These are phyloP conservation scores for Kwoniella newhampshirensis DNA, from an alignment of 768 basidiomycete species.

Conservation along the genomic window DNA sequence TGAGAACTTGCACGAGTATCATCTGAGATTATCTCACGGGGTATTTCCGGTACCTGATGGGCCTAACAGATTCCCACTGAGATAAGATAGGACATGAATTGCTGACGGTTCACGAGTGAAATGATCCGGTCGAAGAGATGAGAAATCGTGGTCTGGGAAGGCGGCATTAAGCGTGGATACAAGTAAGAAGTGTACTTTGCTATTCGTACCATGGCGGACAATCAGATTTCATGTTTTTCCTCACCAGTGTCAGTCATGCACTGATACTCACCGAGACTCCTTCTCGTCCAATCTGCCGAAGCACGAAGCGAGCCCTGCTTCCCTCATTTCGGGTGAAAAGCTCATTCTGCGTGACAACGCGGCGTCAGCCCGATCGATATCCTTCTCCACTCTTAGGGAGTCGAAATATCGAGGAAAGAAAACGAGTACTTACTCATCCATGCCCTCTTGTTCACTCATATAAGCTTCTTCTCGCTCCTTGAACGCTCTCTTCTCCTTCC, in stretches of 20 bases:
- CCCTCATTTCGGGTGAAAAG: slow-evolving; percentile 66
- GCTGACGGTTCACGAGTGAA: slow-evolving; percentile 64
- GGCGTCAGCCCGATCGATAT: too few relatives aligned
- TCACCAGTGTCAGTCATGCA: background rate
- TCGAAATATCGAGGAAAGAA: background rate
- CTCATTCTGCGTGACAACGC: slow-evolving; percentile 54
- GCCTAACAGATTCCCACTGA: slow-evolving; percentile 32
- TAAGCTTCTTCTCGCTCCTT: slow-evolving; percentile 86
- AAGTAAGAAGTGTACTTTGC: slow-evolving; percentile 89
- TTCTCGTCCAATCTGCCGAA: slow-evolving; percentile 85
- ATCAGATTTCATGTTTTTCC: background rate
- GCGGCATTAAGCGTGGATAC: slow-evolving; percentile 96
- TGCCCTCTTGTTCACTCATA: slow-evolving; percentile 63
- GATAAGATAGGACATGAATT: slow-evolving; percentile 34
- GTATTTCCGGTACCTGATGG: slow-evolving; percentile 8
- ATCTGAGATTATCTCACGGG: slow-evolving; percentile 12
- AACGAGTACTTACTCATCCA: slow-evolving; percentile 48
- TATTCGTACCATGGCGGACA: slow-evolving; percentile 6
- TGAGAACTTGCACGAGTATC: background rate
- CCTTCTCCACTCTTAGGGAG: background rate
- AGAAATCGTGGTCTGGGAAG: slow-evolving; percentile 97
- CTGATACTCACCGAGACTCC: slow-evolving; percentile 37
- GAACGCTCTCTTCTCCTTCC: slow-evolving; percentile 94
- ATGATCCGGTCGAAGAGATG: slow-evolving; percentile 81
- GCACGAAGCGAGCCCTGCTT: slow-evolving; percentile 73